Evolutionary conservation across 1,139 yeast genomes (phyloP), one percentile per base, ranked within the genome.

Genomic region (Yarrowia galli): DNA sequence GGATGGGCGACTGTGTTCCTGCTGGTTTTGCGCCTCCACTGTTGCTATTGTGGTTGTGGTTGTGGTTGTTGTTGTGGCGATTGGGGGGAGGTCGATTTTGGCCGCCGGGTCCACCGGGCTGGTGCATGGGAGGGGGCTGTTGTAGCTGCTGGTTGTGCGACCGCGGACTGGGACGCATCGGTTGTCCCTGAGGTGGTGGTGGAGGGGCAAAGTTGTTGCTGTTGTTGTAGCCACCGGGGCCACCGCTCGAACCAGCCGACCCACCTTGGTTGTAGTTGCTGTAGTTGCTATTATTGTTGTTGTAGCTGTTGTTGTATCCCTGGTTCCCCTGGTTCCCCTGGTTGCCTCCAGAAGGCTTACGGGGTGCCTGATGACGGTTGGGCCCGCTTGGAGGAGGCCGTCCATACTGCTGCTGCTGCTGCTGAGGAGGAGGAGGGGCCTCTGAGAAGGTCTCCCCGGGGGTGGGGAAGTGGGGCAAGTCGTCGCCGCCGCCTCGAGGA

Each of bases 371-470:
- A 36, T 45, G 48, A 18, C 49, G 48, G 23, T 12, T 32, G n/a
- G 35, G 53, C 16, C 48, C 48, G 7, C 53, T 16, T n/a, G 60
- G 67, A n/a, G 68, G 69, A 38, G 64, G 53, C 53, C 56, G 64
- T 20, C 58, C 64, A 36, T 60, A 54, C 64, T 67, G 69, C 45
- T 49, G 69, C 43, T 65, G 69, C 43, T 65, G 67, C 54, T 40
- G 61, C 20, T 20, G 36, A 58, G 68, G 20, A 35, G 63, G 61
- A 25, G 67, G 46, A 12, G 67, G 61, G 36, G 51, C 42, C 18
- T 40, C 54, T 4, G 60, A 25, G 35, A 45, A 32, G 35, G 67
- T 36, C 23, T 58, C 64, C 3, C 64, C 64, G 20, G 65, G 42
- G 51, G 66, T 67, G 65, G 48, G 67, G 40, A 46, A 68, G 22